Conservation (phyloP, 306 rosid species). For the Hippophae gyantsensis region DNA sequence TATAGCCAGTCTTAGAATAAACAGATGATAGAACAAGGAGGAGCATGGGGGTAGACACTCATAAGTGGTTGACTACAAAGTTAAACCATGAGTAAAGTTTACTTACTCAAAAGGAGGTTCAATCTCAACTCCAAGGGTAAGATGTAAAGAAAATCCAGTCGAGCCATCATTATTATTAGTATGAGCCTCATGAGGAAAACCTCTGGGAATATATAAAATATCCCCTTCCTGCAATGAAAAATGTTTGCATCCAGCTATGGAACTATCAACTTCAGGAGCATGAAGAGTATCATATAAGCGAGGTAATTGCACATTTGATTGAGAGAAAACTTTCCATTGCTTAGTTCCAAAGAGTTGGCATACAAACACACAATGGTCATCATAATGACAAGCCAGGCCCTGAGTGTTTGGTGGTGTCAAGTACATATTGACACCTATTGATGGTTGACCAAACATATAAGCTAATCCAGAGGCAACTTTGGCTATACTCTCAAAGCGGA, state of each 20-base stretch:
- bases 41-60: too few relatives aligned
- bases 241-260: conserved; percentile 27
- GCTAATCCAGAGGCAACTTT: conserved; percentile 63
- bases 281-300: conserved; percentile 56
- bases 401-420: conserved; percentile 84
- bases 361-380: conserved; percentile 84
- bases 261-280: conserved; percentile 31
- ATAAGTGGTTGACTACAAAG: too few relatives aligned
- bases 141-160: conserved; percentile 56
- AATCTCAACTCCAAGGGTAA: conserved; percentile 75
- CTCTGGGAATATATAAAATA: conserved; percentile 75
- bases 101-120: conserved; percentile 91
- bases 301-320: conserved; percentile 43
- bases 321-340: conserved; percentile 56
- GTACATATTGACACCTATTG: conserved; percentile 83
- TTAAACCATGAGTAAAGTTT: background rate
- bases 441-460: conserved; percentile 73
- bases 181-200: conserved; percentile 73
- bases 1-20: too few relatives aligned
- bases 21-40: too few relatives aligned
- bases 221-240: conserved; percentile 62
- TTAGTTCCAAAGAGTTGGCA: conserved; percentile 78
- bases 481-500: conserved; percentile 51
- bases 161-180: conserved; percentile 37
- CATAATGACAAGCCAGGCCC: conserved; percentile 71